These are phyloP conservation scores for Lachnellula subtilissima DNA, from an alignment of 2,329 filamentous ascomycete species.

Conservation along the genomic window DNA sequence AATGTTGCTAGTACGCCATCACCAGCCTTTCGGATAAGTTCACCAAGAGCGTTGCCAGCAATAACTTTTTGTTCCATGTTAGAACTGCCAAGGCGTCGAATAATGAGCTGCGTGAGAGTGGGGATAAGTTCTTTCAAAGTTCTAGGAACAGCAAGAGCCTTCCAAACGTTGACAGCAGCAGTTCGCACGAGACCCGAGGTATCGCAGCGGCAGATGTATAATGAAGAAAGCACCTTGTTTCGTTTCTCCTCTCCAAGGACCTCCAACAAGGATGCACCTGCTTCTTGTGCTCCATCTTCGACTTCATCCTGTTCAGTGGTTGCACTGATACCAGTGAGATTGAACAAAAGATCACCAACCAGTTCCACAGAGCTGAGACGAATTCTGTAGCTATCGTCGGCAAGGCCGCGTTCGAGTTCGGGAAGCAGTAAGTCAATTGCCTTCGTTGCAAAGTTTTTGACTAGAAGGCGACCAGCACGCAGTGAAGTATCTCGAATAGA, in stretches of 20 bases:
- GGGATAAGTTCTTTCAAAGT: slow-evolving; percentile 94
- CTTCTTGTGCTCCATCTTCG: slow-evolving; percentile 74
- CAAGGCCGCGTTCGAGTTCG: slow-evolving; percentile 90
- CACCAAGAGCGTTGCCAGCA: slow-evolving; percentile 92
- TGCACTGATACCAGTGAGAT: slow-evolving; percentile 87
- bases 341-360: slow-evolving; percentile 94
- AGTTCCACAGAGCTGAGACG: slow-evolving; percentile 97
- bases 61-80: slow-evolving; percentile 99
- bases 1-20: slow-evolving; percentile 86
- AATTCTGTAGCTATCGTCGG: slow-evolving; percentile 97
- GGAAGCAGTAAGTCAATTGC: slow-evolving; percentile 91
- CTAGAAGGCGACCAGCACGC: slow-evolving; percentile 84
- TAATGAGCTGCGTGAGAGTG: slow-evolving; percentile 90
- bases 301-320: slow-evolving; percentile 76
- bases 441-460: slow-evolving; percentile 96
- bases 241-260: slow-evolving; percentile 93
- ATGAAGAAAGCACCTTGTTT: slow-evolving; percentile 92
- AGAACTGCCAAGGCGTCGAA: slow-evolving; percentile 85
- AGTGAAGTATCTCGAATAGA: slow-evolving; percentile 96
- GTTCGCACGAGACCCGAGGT: slow-evolving; percentile 87
- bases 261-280: slow-evolving; percentile 87
- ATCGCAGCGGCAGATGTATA: slow-evolving; percentile 97
- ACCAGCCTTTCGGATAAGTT: slow-evolving; percentile 94
- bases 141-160: slow-evolving; percentile 81
- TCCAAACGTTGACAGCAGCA: slow-evolving; percentile 92